Evolutionary conservation across 2,329 filamentous ascomycete genomes (phyloP), one percentile per base, ranked within the genome.

Genomic region (Fusarium azukiicola): DNA sequence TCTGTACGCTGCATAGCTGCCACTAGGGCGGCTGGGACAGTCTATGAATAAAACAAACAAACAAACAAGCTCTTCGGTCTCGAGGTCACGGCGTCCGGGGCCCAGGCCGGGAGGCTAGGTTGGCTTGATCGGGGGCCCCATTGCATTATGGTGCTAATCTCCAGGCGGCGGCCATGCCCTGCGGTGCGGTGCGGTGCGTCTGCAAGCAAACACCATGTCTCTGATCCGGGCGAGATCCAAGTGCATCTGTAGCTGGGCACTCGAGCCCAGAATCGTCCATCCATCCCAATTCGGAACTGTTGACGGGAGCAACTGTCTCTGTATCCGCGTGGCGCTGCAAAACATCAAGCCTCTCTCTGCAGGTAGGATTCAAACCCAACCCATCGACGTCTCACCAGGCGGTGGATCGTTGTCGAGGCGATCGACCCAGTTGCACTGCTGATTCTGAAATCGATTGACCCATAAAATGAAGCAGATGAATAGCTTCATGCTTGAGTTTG

Each of bases 391-490:
- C 54, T 68, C 19, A 47, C 49, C 23, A n/a, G 40, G 40, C 40
- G 21, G 27, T 78, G 58, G 46, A 71, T 47, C 67, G 78, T 80
- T 79, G 70, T 79, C 78, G 71, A 77, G 73, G 75, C 52, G 56
- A 78, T 71, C 50, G 63, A n/a, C 46, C 66, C 50, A 58, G 44
- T 32, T n/a, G 27, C 19, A 47, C 36, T 32, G 14, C 17, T 42
- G 17, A 32, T 23, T 36, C n/a, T 17, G 54, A 27, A 49, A 66
- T 40, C 21, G 46, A 11, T 49, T 61, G 56, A 9, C 56, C 61
- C 44, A 46, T 52, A 66, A 36, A 52, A 52, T 71, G 52, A 54
- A 71, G 56, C 46, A 54, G 16, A n/a, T 69, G 36, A 67, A 69
- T 27, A 64, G 27, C 61, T 68, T 64, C 70, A 63, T 73, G 50